These are phyloP conservation scores for Globisporangium megalacanthum DNA, from an alignment of 352 stramenopile genomes.

Conservation along the genomic window DNA sequence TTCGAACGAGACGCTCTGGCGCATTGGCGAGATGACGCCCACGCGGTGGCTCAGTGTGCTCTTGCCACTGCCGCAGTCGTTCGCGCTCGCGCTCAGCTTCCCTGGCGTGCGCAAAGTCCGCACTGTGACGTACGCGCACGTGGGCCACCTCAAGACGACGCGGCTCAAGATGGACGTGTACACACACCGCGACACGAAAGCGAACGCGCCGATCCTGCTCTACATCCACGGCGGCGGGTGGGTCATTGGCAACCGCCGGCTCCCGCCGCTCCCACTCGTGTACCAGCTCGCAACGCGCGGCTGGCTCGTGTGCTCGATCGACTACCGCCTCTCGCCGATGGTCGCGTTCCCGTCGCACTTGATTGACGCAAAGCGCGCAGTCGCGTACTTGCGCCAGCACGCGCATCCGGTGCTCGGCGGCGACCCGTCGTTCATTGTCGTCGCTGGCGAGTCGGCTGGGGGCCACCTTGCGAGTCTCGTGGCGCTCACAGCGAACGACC, in stretches of 20 bases:
- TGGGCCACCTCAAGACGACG: conserved; percentile 57
- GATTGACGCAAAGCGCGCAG: conserved; percentile 62
- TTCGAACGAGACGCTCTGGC: conserved; percentile 18
- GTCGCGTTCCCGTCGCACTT: conserved; percentile 62
- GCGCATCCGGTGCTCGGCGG: conserved; percentile 37
- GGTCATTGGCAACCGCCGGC: conserved; percentile 50
- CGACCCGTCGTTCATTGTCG: conserved; percentile 63
- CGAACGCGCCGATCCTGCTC: conserved; percentile 64
- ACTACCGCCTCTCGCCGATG: conserved; percentile 71
- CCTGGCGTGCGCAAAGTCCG: conserved; percentile 40
- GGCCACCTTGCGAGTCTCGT: conserved; percentile 67
- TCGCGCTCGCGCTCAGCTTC: conserved; percentile 45
- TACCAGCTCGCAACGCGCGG: conserved; percentile 51
- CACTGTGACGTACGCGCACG: conserved; percentile 61
- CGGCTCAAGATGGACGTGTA: conserved; percentile 71
- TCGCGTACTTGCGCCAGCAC: conserved; percentile 59
- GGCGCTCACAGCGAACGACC: conserved; percentile 56
- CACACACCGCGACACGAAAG: conserved; percentile 36
- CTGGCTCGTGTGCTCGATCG: conserved; percentile 73
- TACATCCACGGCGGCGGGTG: conserved; percentile 81
- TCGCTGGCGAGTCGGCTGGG: conserved; percentile 61
- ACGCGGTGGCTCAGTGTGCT: conserved; percentile 54
- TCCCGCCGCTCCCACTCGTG: conserved; percentile 44
- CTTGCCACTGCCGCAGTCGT: conserved; percentile 46
- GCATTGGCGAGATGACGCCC: conserved; percentile 41